These are phyloP conservation scores for Triticum monococcum DNA, from an alignment of 176 grass and related monocot species.

Conservation along the genomic window DNA sequence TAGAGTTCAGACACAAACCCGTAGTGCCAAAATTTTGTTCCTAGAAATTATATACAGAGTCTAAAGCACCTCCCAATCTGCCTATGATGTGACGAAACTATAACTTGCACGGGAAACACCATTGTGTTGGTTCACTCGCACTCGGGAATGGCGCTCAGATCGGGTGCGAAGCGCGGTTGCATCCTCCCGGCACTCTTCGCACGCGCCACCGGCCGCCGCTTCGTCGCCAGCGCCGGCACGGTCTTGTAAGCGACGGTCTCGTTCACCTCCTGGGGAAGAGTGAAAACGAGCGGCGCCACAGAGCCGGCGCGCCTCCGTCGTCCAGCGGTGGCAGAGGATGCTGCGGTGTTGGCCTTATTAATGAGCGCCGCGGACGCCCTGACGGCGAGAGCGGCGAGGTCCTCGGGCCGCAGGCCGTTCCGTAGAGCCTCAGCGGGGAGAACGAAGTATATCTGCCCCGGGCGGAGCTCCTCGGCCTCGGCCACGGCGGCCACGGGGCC, in stretches of 20 bases:
- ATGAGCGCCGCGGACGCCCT: slow-evolving; percentile 35
- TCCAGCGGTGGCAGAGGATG: not conserved
- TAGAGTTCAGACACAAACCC: no score
- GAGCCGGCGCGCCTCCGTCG: not conserved
- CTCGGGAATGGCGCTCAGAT: slow-evolving; percentile 54
- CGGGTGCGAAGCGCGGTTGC: slow-evolving; percentile 31
- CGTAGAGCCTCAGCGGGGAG: slow-evolving; percentile 35
- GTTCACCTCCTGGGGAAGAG: not conserved
- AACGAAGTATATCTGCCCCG: slow-evolving; percentile 70
- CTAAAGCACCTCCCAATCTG: no score
- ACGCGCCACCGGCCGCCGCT: not conserved
- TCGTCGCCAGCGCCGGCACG: not conserved
- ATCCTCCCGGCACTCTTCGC: not conserved
- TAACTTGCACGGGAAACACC: no score
- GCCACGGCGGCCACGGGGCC: slow-evolving; percentile 16
- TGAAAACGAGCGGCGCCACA: slow-evolving; percentile 46
- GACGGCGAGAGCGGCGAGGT: slow-evolving; percentile 61
- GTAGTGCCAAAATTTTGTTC: no score
- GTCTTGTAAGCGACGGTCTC: not conserved
- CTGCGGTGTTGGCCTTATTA: not conserved
- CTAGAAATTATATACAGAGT: not conserved
- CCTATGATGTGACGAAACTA: no score
- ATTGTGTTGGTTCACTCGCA: slow-evolving; percentile 24
- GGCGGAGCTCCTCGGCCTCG: slow-evolving; percentile 20
- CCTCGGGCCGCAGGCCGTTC: slow-evolving; percentile 33